Evolutionary conservation across 768 basidiomycete genomes (phyloP).

Genomic region (Daedaleopsis sinensis): DNA sequence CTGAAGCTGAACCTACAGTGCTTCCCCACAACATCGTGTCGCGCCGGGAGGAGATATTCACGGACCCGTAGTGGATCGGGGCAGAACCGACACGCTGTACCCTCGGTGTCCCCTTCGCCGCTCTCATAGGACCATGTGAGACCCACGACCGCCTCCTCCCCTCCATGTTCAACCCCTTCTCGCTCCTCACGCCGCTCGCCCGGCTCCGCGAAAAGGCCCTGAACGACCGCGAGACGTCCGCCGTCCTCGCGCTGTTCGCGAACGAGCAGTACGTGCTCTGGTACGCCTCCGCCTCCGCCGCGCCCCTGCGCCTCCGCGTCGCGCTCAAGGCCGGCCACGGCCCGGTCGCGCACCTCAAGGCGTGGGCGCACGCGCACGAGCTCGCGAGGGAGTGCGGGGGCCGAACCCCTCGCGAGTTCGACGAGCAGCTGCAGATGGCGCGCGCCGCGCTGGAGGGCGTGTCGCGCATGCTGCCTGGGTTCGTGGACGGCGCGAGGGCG

Average conservation of each 20-base stretch:
- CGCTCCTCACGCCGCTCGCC: background rate
- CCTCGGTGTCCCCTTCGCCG: slow-evolving; percentile 13
- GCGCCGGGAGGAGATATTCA: slow-evolving; percentile 19
- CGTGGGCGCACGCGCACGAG: slow-evolving; percentile 46
- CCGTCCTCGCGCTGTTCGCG: slow-evolving; percentile 43
- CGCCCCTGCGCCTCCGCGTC: slow-evolving; percentile 38
- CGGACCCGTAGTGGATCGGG: slow-evolving; percentile 6
- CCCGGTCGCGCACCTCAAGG: slow-evolving; percentile 53
- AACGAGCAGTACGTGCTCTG: slow-evolving; percentile 58
- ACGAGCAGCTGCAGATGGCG: slow-evolving; percentile 16
- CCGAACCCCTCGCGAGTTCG: slow-evolving; percentile 1
- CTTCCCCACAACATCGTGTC: slow-evolving; percentile 1
- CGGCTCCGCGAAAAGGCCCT: background rate
- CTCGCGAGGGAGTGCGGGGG: slow-evolving; percentile 6
- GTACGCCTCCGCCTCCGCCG: slow-evolving; percentile 37
- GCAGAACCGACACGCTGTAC: background rate
- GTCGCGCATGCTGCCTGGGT: slow-evolving; percentile 18
- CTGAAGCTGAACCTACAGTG: background rate
- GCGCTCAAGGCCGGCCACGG: slow-evolving; percentile 54
- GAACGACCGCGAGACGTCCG: slow-evolving; percentile 21
- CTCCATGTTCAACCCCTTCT: background rate
- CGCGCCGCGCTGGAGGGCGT: slow-evolving; percentile 10
- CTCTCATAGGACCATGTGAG: background rate
- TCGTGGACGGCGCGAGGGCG: slow-evolving; percentile 18
- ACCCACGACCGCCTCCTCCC: background rate